Base-by-base conservation (phyloP, 768 basidiomycete genomes). In the Termitomyces sp. region DNA sequence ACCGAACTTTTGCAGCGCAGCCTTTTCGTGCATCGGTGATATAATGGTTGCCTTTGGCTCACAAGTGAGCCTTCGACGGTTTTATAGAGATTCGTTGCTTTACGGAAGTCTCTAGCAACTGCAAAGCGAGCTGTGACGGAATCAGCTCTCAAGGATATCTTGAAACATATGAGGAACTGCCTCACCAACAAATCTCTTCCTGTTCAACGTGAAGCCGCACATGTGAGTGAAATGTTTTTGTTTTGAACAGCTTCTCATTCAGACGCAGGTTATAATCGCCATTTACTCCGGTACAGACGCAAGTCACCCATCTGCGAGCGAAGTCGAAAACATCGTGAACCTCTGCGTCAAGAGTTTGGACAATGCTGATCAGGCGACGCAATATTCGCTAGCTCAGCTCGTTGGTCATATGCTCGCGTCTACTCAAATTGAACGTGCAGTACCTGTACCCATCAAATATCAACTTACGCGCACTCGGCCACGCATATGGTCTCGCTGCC, bases 71-170 rank as follows among this genome's bases (percentile, higher is more conserved):
- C 13, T 18, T 56, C 12, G 33, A 24, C 33, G 9, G 20, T 28
- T 62, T 46, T 42, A 18, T 36, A n/a, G 13, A 28, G 24, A 8
- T 16, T 46, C 52, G 69, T 82, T 1, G 84, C 92, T 7, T 81
- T 98, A 28, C 81, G 82, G n/a, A 95, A 96, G 71, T 80, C 92
- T 0, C 73, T 97, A n/a, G 73, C 73, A 11, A 88, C 87, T 1
- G 94, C 93, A 0, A 94, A 90, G 63, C 88, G 89, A 57, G 94
- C 94, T 0, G 80, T 96, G 1, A 86, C 91, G 0, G 96, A 99
- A 62, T 77, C 87, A 5, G 77, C 85, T 2, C 73, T 81, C 57
- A 94, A 85, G 70, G 96, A 99, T 67, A 82, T 96, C 50, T 68
- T 92, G 56, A 98, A 96, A 74, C 87, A 91, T 63, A 88, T 91